Percentiles rank a stretch among this genome's conserved stretches.
phyloP scores from a whole-genome alignment of 2,329 filamentous ascomycete genomes.

The Venturia aucupariae region DNA sequence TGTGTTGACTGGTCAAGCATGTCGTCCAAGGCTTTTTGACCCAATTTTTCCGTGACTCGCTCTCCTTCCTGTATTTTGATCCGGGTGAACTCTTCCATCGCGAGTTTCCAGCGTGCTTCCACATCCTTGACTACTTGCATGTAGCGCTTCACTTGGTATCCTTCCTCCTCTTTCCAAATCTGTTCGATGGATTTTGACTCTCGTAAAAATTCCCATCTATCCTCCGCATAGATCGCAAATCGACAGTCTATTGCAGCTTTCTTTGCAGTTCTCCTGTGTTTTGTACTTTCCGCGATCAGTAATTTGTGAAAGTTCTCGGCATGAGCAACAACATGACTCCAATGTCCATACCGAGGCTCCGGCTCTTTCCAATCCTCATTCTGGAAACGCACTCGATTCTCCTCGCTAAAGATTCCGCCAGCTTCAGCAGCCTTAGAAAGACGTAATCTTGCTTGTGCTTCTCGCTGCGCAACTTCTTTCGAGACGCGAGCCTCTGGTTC shows the following conservation, averaged over 20 bases:
- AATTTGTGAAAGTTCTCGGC: conserved; percentile 72
- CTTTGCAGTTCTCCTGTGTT: conserved; percentile 70
- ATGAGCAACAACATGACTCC: conserved; percentile 75
- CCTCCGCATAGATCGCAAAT: conserved; percentile 44
- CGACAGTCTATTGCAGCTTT: conserved; percentile 64
- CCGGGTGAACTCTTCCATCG: conserved; percentile 49
- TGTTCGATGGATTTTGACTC: conserved; percentile 62
- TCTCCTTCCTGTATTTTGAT: conserved; percentile 40
- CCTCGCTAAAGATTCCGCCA: conserved; percentile 64
- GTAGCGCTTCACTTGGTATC: conserved; percentile 58
- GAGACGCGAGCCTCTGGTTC: conserved; percentile 30
- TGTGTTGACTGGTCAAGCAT: conserved; percentile 63
- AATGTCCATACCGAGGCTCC: conserved; percentile 71
- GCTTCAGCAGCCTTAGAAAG: conserved; percentile 65
- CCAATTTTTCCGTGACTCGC: conserved; percentile 47
- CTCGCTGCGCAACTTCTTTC: conserved; percentile 35
- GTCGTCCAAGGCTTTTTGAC: conserved; percentile 59
- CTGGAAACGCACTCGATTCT: conserved; percentile 61
- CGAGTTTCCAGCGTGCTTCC: conserved; percentile 51
- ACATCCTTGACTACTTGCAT: conserved; percentile 60
- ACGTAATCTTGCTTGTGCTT: conserved; percentile 59
- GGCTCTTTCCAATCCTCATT: conserved; percentile 68
- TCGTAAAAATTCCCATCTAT: conserved; percentile 57
- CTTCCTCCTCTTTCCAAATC: conserved; percentile 66
- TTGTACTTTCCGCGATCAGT: conserved; percentile 66